These are phyloP conservation scores for Grosmannia huntii DNA, from an alignment of 2,329 filamentous ascomycete species.

Conservation along the genomic window DNA sequence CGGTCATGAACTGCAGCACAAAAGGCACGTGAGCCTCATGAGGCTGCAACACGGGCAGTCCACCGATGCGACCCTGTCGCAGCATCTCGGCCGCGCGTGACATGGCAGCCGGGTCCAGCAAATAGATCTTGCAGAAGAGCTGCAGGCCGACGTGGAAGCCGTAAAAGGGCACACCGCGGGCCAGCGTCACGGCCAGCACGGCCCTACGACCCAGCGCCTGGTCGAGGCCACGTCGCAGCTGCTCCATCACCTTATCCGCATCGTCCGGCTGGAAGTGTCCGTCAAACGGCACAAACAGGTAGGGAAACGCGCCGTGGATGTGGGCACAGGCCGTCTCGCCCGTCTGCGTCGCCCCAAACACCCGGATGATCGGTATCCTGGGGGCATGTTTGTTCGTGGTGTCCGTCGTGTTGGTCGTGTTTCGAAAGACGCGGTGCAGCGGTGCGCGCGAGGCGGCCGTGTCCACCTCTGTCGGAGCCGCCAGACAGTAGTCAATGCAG, in stretches of 20 bases:
- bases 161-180: conserved; percentile 92
- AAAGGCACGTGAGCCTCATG: conserved; percentile 93
- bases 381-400: not conserved
- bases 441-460: conserved; percentile 42
- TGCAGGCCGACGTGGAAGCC: conserved; percentile 88
- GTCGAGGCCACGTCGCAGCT: conserved; percentile 77
- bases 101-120: conserved; percentile 78
- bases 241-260: not conserved
- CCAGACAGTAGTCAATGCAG: conserved; percentile 91
- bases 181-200: conserved; percentile 75
- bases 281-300: conserved; percentile 56
- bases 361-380: conserved; percentile 36
- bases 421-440: not conserved
- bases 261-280: not conserved
- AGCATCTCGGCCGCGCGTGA: conserved; percentile 78
- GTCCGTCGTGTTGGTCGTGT: not conserved
- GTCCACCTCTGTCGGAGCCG: conserved; percentile 65
- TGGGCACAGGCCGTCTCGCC: conserved; percentile 57
- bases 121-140: conserved; percentile 87
- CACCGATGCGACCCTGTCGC: conserved; percentile 53
- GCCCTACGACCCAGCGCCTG: conserved; percentile 64
- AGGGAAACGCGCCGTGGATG: conserved; percentile 90
- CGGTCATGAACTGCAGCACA: conserved; percentile 91
- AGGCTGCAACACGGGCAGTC: conserved; percentile 83
- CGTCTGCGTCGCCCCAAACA: not conserved